These are phyloP conservation scores for Jacaranda copaia DNA, from an alignment of 257 asterid species.

Conservation along the genomic window DNA sequence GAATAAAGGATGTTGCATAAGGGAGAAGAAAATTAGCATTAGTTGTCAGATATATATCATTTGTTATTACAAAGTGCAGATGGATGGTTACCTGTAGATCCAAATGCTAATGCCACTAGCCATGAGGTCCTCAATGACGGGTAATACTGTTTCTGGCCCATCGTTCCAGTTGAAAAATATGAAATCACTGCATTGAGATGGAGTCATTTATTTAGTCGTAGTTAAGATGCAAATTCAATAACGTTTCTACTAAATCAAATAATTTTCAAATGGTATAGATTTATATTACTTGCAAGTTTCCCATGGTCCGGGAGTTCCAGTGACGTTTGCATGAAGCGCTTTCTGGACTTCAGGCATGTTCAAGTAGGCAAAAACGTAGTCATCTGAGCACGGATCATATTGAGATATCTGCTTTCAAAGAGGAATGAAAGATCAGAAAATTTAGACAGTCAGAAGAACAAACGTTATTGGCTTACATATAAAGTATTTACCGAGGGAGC, in stretches of 20 bases:
- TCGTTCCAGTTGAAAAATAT: slow-evolving; percentile 38
- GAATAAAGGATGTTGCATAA: no score
- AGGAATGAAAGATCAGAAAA: background rate
- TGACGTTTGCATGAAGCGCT: slow-evolving; percentile 55
- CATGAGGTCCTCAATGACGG: slow-evolving; percentile 52
- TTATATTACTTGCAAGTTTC: slow-evolving; percentile 46
- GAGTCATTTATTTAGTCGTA: background rate
- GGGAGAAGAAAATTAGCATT: no score
- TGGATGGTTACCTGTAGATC: slow-evolving; percentile 49
- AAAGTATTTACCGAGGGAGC: slow-evolving; percentile 22
- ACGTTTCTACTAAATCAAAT: background rate
- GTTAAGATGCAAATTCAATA: background rate
- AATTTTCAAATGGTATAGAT: background rate
- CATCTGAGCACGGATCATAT: slow-evolving; percentile 60
- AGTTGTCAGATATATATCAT: no score
- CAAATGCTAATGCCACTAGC: slow-evolving; percentile 54
- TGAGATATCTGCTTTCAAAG: slow-evolving; percentile 35
- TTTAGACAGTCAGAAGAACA: background rate
- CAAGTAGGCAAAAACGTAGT: slow-evolving; percentile 45
- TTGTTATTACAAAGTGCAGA: background rate
- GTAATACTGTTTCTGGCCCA: slow-evolving; percentile 44
- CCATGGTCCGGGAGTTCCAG: slow-evolving; percentile 55
- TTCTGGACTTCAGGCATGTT: slow-evolving; percentile 58
- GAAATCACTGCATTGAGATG: slow-evolving; percentile 21
- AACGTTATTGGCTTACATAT: background rate